phyloP scores from a whole-genome alignment of 2,329 filamentous ascomycete genomes.

The Stagonosporopsis vannaccii region DNA sequence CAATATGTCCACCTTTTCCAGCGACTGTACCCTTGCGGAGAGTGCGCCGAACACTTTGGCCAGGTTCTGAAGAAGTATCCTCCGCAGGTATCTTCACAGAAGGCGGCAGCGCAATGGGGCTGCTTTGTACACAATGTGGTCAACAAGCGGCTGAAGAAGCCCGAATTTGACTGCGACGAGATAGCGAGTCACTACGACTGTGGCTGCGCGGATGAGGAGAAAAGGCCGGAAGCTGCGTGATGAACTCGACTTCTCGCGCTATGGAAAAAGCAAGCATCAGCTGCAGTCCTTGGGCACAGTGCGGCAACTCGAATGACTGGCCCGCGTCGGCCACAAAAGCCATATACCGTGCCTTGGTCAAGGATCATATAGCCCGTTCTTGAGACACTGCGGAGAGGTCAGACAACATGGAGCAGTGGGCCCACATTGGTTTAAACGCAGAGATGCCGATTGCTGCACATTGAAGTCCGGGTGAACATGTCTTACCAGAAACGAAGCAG shows the following conservation, averaged over 20 bases:
- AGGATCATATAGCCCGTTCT: background rate
- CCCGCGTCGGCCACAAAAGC: background rate
- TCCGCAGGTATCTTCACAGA: constrained; percentile 68
- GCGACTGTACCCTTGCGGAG: constrained; percentile 69
- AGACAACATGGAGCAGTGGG: background rate
- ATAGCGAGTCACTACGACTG: constrained; percentile 73
- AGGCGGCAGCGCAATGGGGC: constrained; percentile 69
- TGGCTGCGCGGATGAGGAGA: constrained; percentile 66
- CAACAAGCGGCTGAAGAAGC: constrained; percentile 67
- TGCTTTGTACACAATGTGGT: constrained; percentile 73
- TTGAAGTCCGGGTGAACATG: constrained; percentile 5
- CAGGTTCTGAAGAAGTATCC: constrained; percentile 67
- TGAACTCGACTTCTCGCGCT: constrained; percentile 14
- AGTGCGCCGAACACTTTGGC: constrained; percentile 71
- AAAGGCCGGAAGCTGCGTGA: constrained; percentile 28
- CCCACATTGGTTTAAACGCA: background rate
- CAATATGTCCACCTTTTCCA: constrained; percentile 70
- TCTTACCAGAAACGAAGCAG: constrained; percentile 6
- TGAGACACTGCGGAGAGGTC: background rate
- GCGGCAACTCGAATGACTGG: constrained; percentile 9
- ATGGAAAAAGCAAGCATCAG: constrained; percentile 20
- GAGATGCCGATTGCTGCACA: background rate
- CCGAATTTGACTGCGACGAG: constrained; percentile 68
- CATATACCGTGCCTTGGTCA: background rate
- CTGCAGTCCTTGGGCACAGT: constrained; percentile 17